phyloP scores from a whole-genome alignment of 2,329 filamentous ascomycete genomes.

The Penicillium sp. region DNA sequence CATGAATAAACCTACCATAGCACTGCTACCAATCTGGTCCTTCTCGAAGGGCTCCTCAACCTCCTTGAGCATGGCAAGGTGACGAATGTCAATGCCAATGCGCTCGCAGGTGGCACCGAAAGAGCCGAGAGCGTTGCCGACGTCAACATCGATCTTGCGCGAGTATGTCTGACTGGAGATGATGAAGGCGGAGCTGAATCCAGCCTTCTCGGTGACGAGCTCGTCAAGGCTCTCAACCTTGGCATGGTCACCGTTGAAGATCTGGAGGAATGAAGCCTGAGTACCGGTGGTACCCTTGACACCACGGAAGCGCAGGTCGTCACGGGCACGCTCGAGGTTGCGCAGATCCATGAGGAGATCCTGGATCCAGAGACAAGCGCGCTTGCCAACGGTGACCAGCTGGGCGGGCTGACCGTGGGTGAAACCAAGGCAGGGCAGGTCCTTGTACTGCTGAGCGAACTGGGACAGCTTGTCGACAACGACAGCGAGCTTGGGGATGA shows the following conservation, averaged over 20 bases:
- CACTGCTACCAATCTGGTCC: constrained; percentile 71
- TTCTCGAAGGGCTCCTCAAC: constrained; percentile 82
- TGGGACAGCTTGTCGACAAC: constrained; percentile 72
- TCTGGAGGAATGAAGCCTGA: constrained; percentile 74
- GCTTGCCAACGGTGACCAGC: constrained; percentile 65
- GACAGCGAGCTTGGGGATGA: constrained; percentile 75
- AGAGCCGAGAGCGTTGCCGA: constrained; percentile 78
- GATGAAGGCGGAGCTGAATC: constrained; percentile 62
- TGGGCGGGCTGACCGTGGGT: constrained; percentile 67
- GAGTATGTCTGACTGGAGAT: constrained; percentile 76
- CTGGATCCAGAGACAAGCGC: constrained; percentile 73
- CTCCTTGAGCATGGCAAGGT: constrained; percentile 76
- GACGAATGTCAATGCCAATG: constrained; percentile 73
- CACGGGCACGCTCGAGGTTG: constrained; percentile 69
- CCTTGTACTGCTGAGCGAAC: constrained; percentile 74
- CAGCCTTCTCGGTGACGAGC: constrained; percentile 66
- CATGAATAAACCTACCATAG: constrained; percentile 48
- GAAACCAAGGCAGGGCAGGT: constrained; percentile 71
- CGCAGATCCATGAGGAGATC: constrained; percentile 75
- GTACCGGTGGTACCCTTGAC: constrained; percentile 73
- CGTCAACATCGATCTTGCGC: constrained; percentile 76
- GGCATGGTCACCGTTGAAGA: constrained; percentile 62
- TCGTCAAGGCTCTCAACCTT: constrained; percentile 66
- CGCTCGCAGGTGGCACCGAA: constrained; percentile 78
- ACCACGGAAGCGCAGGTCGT: constrained; percentile 74